Percentiles rank a stretch among this genome's conserved stretches.
phyloP scores from a whole-genome alignment of 805 yeast species.

The Suhomyces pyralidae region DNA sequence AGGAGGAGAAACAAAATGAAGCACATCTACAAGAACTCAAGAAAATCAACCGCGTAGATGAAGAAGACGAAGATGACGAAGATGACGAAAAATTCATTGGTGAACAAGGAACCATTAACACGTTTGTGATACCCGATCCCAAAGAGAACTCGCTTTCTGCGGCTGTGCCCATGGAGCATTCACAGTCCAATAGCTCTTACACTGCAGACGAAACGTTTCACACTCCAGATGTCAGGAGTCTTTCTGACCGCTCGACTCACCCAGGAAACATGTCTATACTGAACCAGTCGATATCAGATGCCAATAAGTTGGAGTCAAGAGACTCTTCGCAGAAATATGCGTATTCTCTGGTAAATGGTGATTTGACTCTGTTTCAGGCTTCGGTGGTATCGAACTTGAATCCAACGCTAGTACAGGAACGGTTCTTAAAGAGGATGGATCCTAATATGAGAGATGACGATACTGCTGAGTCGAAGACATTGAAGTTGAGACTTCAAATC shows the following conservation, averaged over 20 bases:
- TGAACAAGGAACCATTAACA: neutral
- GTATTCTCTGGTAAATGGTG: neutral
- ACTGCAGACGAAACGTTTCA: neutral
- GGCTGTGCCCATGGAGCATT: neutral
- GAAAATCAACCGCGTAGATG: neutral
- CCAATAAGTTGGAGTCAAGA: neutral
- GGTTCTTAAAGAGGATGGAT: conserved; percentile 11
- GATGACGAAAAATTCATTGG: neutral
- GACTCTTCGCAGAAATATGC: neutral
- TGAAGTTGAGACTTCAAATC: conserved; percentile 22
- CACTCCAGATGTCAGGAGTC: neutral
- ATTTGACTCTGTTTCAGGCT: conserved; percentile 20
- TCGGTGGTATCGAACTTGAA: conserved; percentile 31
- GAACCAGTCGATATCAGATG: neutral
- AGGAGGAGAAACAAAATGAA: neutral
- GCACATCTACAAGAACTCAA: neutral
- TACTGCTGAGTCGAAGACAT: conserved; percentile 3
- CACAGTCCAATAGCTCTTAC: neutral
- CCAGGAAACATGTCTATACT: neutral
- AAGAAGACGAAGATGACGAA: neutral
- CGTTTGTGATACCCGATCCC: neutral
- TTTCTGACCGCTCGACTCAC: neutral
- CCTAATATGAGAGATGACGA: conserved; percentile 9
- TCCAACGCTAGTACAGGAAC: conserved; percentile 14
- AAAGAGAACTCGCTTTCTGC: neutral